Evolutionary conservation across 371 early-diverging fungal genomes (phyloP).

Genomic region (Conidiobolus coronatus): DNA sequence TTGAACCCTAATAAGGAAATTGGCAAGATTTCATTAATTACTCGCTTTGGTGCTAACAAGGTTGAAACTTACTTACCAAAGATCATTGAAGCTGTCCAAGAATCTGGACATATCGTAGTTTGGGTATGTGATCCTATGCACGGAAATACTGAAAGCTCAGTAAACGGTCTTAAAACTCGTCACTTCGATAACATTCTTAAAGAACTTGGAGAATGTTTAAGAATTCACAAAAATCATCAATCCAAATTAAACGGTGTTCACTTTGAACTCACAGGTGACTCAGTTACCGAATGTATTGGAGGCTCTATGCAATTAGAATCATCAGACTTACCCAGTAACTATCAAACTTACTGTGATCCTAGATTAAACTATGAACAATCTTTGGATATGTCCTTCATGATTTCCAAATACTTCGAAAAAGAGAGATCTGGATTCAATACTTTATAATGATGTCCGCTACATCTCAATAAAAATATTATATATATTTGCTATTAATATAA

Average conservation of each 20-base stretch:
- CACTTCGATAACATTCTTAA: slow-evolving; percentile 59
- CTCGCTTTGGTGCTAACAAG: slow-evolving; percentile 75
- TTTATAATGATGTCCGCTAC: no score
- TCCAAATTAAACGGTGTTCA: slow-evolving; percentile 85
- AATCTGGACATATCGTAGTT: slow-evolving; percentile 64
- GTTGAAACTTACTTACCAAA: slow-evolving; percentile 55
- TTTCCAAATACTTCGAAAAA: slow-evolving; percentile 61
- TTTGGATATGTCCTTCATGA: slow-evolving; percentile 83
- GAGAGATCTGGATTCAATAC: slow-evolving; percentile 15
- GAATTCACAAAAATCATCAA: slow-evolving; percentile 46
- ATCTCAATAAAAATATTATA: no score
- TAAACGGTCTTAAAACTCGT: slow-evolving; percentile 72
- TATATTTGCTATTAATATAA: no score
- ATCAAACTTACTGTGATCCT: slow-evolving; percentile 87
- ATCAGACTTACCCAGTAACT: slow-evolving; percentile 57
- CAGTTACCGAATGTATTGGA: slow-evolving; percentile 83
- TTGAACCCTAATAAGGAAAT: slow-evolving; percentile 66
- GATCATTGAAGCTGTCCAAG: slow-evolving; percentile 73
- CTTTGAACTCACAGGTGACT: slow-evolving; percentile 86
- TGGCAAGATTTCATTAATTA: slow-evolving; percentile 85
- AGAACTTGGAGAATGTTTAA: slow-evolving; percentile 60
- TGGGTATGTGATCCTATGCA: slow-evolving; percentile 98
- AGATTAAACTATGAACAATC: slow-evolving; percentile 90
- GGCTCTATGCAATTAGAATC: slow-evolving; percentile 81
- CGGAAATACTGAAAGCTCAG: slow-evolving; percentile 76